These are phyloP conservation scores for Ustilago curta DNA, from an alignment of 1,284 basidiomycete species.

Conservation along the genomic window DNA sequence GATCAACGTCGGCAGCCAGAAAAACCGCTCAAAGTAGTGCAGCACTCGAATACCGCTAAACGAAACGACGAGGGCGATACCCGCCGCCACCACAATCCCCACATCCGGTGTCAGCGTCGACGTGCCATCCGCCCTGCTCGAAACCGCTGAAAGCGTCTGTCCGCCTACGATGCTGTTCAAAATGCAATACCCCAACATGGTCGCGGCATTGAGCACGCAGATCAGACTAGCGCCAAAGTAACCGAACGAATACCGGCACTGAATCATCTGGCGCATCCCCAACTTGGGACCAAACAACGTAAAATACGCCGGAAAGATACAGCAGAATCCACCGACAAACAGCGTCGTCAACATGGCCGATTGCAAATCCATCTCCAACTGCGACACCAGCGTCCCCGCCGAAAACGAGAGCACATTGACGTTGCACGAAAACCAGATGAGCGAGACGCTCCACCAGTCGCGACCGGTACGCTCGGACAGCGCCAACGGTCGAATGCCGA, in stretches of 20 bases:
- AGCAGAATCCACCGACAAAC: slow-evolving; percentile 69
- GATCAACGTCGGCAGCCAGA: slow-evolving; percentile 83
- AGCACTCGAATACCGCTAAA: slow-evolving; percentile 83
- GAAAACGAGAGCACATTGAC: slow-evolving; percentile 72
- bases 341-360: slow-evolving; percentile 69
- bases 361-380: slow-evolving; percentile 74
- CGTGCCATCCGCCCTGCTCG: slow-evolving; percentile 40
- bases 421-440: slow-evolving; percentile 65
- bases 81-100: slow-evolving; percentile 86
- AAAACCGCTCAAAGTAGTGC: slow-evolving; percentile 76
- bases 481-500: slow-evolving; percentile 54
- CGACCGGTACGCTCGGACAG: slow-evolving; percentile 33
- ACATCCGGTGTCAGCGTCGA: slow-evolving; percentile 72
- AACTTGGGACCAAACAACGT: slow-evolving; percentile 74
- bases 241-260: slow-evolving; percentile 74
- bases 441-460: slow-evolving; percentile 71
- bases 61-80: slow-evolving; percentile 81
- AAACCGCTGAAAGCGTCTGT: slow-evolving; percentile 71
- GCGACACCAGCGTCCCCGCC: slow-evolving; percentile 74
- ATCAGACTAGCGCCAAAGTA: slow-evolving; percentile 75
- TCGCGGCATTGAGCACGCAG: slow-evolving; percentile 70
- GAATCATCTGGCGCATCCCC: slow-evolving; percentile 76
- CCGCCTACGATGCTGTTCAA: slow-evolving; percentile 75
- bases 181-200: slow-evolving; percentile 71
- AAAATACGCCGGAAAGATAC: slow-evolving; percentile 58